Evolutionary conservation across 1,139 yeast genomes (phyloP).

Genomic region (Debaryomycetaceae sp.): DNA sequence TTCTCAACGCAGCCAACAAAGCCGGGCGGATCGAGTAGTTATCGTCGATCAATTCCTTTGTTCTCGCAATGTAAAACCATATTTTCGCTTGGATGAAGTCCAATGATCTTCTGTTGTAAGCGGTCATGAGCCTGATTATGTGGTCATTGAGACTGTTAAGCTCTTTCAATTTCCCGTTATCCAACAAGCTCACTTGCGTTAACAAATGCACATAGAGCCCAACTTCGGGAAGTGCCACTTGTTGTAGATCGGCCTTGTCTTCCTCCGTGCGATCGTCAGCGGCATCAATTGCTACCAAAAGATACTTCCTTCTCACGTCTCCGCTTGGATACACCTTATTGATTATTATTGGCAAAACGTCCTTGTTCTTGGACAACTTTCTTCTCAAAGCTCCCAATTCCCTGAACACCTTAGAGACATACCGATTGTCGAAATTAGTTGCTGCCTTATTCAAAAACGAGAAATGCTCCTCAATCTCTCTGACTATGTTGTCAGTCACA

Average conservation of each 20-base stretch:
- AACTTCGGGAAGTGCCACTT: conserved; percentile 61
- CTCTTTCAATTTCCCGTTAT: conserved; percentile 48
- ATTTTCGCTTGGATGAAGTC: conserved; percentile 86
- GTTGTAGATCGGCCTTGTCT: conserved; percentile 17
- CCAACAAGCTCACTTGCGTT: conserved; percentile 73
- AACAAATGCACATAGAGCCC: conserved; percentile 78
- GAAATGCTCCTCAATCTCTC: conserved; percentile 52
- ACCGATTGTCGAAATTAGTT: conserved; percentile 77
- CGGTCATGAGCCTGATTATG: conserved; percentile 54
- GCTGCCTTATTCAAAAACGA: conserved; percentile 67
- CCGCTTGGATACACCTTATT: conserved; percentile 50
- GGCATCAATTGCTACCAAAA: conserved; percentile 35
- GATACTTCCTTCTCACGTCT: conserved; percentile 39
- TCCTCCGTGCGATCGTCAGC: conserved; percentile 23
- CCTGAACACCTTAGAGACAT: conserved; percentile 79
- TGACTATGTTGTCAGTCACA: conserved; percentile 14
- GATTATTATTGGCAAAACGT: conserved; percentile 53
- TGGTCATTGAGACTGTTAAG: conserved; percentile 51
- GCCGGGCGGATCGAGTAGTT: conserved; percentile 63
- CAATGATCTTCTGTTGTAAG: conserved; percentile 75
- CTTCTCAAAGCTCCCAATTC: conserved; percentile 77
- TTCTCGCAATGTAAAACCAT: conserved; percentile 88
- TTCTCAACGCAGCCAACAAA: conserved; percentile 71
- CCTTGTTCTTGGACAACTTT: conserved; percentile 44
- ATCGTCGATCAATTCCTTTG: conserved; percentile 66